These are phyloP conservation scores for Geranium incanum DNA, from an alignment of 441 rosid species.

Conservation along the genomic window DNA sequence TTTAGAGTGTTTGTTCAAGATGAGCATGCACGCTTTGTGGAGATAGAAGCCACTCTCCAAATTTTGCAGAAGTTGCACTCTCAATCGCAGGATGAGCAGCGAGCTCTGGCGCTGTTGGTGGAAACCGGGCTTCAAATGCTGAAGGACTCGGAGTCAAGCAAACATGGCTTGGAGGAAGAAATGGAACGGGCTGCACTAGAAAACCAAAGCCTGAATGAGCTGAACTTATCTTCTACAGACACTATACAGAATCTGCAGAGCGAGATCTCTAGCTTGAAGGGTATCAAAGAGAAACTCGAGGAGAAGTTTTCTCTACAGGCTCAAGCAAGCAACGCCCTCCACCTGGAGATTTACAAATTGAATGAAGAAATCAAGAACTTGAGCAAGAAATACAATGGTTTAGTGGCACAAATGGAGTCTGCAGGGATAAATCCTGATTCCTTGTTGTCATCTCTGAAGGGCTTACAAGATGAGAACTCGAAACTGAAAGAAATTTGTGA, in stretches of 20 bases:
- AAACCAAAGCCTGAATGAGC: slow-evolving; percentile 38
- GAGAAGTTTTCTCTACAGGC: slow-evolving; percentile 42
- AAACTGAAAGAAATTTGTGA: slow-evolving; percentile 39
- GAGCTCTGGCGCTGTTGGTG: slow-evolving; percentile 42
- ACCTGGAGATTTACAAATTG: slow-evolving; percentile 39
- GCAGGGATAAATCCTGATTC: slow-evolving; percentile 45
- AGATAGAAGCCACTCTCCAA: slow-evolving; percentile 53
- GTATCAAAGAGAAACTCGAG: slow-evolving; percentile 53
- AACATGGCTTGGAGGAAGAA: slow-evolving; percentile 39
- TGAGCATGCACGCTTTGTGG: slow-evolving; percentile 48
- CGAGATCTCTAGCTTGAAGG: slow-evolving; percentile 43
- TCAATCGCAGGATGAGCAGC: slow-evolving; percentile 62
- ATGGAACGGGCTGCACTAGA: slow-evolving; percentile 40
- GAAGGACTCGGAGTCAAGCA: slow-evolving; percentile 53
- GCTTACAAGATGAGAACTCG: slow-evolving; percentile 44
- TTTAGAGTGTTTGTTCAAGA: slow-evolving; percentile 50
- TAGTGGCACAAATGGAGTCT: slow-evolving; percentile 42
- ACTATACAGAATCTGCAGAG: slow-evolving; percentile 38
- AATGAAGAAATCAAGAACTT: slow-evolving; percentile 40
- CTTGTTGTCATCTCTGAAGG: slow-evolving; percentile 41
- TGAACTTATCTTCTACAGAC: slow-evolving; percentile 40
- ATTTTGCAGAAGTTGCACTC: slow-evolving; percentile 57
- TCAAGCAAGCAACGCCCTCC: slow-evolving; percentile 38
- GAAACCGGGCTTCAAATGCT: slow-evolving; percentile 48
- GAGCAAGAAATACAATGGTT: slow-evolving; percentile 34